Evolutionary conservation across 139 green algal species (phyloP).

Genomic region (Raphidocelis subcapitata): DNA sequence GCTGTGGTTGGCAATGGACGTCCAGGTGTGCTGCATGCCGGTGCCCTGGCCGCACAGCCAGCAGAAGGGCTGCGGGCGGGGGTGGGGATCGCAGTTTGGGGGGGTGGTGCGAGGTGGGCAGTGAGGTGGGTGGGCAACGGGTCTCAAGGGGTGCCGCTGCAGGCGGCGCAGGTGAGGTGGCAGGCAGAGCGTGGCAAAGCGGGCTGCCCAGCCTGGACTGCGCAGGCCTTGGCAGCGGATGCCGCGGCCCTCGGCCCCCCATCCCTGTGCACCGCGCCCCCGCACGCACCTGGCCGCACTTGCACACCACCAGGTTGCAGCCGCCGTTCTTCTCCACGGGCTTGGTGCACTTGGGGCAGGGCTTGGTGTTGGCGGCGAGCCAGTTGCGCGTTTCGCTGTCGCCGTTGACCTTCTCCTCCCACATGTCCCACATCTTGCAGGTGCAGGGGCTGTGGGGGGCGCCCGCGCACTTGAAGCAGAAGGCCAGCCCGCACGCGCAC

Average conservation of each 20-base stretch:
- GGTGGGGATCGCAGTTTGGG: too few species aligned
- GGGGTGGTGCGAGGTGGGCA: too few species aligned
- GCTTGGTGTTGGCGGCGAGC: conserved; percentile 84
- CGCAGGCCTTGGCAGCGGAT: too few species aligned
- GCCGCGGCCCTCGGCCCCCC: too few species aligned
- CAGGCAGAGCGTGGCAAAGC: too few species aligned
- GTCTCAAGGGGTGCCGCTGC: too few species aligned
- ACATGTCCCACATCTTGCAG: conserved; percentile 81
- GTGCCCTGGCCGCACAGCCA: conserved; percentile 89
- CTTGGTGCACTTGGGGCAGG: conserved; percentile 89
- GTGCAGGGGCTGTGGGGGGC: conserved; percentile 84
- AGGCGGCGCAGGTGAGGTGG: too few species aligned
- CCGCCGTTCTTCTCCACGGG: conserved; percentile 93
- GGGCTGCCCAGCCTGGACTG: too few species aligned
- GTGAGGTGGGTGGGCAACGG: too few species aligned
- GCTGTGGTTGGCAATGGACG: conserved; percentile 74
- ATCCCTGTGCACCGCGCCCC: too few species aligned
- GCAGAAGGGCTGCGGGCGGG: conserved; percentile 70
- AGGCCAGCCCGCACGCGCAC: conserved; percentile 72
- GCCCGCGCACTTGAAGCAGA: conserved; percentile 86
- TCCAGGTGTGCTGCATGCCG: conserved; percentile 79
- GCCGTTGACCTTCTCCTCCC: conserved; percentile 79
- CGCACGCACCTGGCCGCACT: conserved; percentile 79
- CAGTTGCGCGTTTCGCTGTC: conserved; percentile 69
- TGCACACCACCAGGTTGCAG: conserved; percentile 92